Base-by-base conservation (phyloP, 208 protist genomes). In the Trypanosoma congolense region DNA sequence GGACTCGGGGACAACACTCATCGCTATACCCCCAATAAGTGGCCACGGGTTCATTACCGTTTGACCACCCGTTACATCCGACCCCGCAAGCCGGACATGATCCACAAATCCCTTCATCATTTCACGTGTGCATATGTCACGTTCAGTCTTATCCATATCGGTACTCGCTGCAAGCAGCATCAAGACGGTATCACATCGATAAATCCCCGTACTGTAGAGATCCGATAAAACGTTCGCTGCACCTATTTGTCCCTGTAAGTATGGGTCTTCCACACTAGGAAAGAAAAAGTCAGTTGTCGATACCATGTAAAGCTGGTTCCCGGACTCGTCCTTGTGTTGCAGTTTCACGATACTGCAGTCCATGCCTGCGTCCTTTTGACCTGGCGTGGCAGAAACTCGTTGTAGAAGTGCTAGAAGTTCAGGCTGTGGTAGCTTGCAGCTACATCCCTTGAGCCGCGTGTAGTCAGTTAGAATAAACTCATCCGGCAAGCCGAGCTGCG, bases 221-320 rank as follows among this genome's bases (percentile, higher is more conserved):
- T 98, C 97, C 22, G 90, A 97, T n/a, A 98, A 67, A 36, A 98
- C 95, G 65, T 98, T 98, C 9, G 96, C 95, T 43, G 90, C 94
- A 6, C 89, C 96, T 55, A 98, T 98, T 51, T 92, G 77, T 6
- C 96, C 96, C 56, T 96, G 91, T 19, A 95, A 42, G 48, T 93
- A 98, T 16, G 97, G 96, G 55, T 98, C 96, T 21, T 98, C 95
- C 9, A 98, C 90, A 54, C 95, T 87, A 19, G 97, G 97, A 61
- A 96, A 98, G 66, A 98, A 98, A 63, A 97, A 98, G 75, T 98
- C 95, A 9, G 92, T 97, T 12, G 93, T 98, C n/a, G 87, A 94
- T 41, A 98, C 75, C 54, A 97, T 81, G 43, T 85, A 96, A 2
- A 97, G 83, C 3, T 47, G 24, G 28, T 86, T 55, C 22, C 66